Conservation (phyloP, 768 basidiomycete genomes). For the Lactarius quietus region DNA sequence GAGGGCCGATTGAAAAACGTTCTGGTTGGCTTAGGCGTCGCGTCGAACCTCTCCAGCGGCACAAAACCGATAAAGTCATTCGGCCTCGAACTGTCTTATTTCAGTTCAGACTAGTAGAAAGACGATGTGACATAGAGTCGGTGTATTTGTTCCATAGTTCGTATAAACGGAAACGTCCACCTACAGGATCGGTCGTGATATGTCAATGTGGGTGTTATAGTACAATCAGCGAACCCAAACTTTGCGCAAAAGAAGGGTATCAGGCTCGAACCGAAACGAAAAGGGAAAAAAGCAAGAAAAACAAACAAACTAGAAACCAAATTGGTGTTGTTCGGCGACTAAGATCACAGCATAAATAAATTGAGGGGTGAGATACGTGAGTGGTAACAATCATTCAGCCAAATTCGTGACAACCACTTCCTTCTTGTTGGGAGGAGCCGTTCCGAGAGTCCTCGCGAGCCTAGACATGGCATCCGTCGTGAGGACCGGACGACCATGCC, state of each 20-base stretch:
- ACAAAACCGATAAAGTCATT: slow-evolving; percentile 85
- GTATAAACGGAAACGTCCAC: neutral
- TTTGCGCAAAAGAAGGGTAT: slow-evolving; percentile 15
- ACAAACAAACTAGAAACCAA: neutral
- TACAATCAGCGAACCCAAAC: slow-evolving; percentile 5
- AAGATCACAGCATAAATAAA: slow-evolving; percentile 1
- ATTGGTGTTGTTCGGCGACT: neutral
- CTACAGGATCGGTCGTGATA: neutral
- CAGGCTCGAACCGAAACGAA: neutral
- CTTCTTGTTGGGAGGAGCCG: slow-evolving; percentile 24
- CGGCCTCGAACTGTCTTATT: slow-evolving; percentile 92
- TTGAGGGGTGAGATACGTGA: neutral
- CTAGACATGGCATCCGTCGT: slow-evolving; percentile 67
- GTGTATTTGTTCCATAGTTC: slow-evolving; percentile 2
- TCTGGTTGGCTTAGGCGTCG: slow-evolving; percentile 83
- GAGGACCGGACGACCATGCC: slow-evolving; percentile 61
- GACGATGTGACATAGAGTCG: neutral
- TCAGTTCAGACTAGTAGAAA: slow-evolving; percentile 54
- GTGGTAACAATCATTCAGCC: slow-evolving; percentile 23
- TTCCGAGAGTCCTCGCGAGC: slow-evolving; percentile 59
- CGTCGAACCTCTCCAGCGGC: slow-evolving; percentile 84
- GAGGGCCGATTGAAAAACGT: slow-evolving; percentile 89
- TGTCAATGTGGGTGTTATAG: neutral
- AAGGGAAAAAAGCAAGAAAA: neutral
- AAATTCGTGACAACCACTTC: slow-evolving; percentile 21